Evolutionary conservation across 495 filamentous ascomycete genomes (phyloP), one percentile per base, ranked within the genome.

Genomic region (Penicillium coprophilum): DNA sequence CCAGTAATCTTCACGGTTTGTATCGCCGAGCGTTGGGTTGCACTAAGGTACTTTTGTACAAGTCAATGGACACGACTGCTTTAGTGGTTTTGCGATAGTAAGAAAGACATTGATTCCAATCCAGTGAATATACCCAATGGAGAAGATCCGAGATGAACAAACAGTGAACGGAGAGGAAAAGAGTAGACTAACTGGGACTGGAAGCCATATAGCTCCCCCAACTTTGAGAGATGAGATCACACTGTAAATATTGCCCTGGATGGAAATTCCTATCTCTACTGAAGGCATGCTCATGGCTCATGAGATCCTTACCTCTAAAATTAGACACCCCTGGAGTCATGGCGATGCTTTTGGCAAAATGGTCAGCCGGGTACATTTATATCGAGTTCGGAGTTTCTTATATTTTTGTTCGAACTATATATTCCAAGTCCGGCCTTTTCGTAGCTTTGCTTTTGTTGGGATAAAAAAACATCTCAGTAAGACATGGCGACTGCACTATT

Each of bases 11-110:
- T 52, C 4, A 40, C 13, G 19, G 50, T 43, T 41, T 52, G 24
- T 24, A 43, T 41, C 19, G 49, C 36, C 15, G 50, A 40, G 30
- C 8, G 13, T 41, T 41, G 50, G 11, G 50, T 52, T 15, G 50
- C 15, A 41, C 36, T 43, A 13, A 11, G 4, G 27, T 23, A 12
- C 1, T 15, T 28, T 40, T 6, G 21, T 19, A 21, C 30, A 5
- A 52, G 32, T 30, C 39, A 21, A 21, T 15, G 15, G 8, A 12
- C 6, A 17, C 21, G 24, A 30, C 9, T 38, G 32, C 1, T 19
- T 12, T n/a, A n/a, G n/a, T n/a, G n/a, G 19, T 10, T 4, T n/a
- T 17, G 38, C 13, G 2, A 52, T 52, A 52, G 15, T 41, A 36
- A 52, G 5, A 24, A 24, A 24, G 2, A 24, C 24, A 4, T 27